These are phyloP conservation scores for Beauveria rudraprayagi DNA, from an alignment of 2,329 filamentous ascomycete species.

Conservation along the genomic window DNA sequence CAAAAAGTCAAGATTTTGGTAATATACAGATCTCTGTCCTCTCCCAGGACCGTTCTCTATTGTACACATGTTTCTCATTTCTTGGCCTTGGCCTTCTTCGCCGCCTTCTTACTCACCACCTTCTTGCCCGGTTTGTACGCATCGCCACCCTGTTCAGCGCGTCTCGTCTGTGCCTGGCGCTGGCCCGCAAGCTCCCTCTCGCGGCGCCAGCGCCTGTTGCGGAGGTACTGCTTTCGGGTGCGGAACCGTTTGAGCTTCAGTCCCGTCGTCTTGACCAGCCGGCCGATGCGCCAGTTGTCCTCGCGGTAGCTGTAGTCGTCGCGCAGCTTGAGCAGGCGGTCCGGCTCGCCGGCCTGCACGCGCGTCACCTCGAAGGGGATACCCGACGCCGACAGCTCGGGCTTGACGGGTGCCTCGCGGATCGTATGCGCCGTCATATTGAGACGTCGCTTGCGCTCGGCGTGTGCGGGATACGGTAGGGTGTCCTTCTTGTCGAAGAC, in stretches of 20 bases:
- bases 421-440: constrained; percentile 57
- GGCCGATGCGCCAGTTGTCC: constrained; percentile 52
- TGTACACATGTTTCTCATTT: constrained; percentile 14
- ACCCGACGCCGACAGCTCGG: constrained; percentile 39
- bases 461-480: constrained; percentile 69
- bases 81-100: constrained; percentile 28
- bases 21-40: constrained; percentile 4
- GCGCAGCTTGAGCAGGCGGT: constrained; percentile 42
- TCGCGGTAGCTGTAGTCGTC: constrained; percentile 52
- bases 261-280: constrained; percentile 43
- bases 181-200: constrained; percentile 35
- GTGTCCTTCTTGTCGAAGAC: constrained; percentile 74
- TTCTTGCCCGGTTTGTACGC: constrained; percentile 22
- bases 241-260: constrained; percentile 41
- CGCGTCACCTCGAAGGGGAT: constrained; percentile 41
- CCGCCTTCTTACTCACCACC: constrained; percentile 25
- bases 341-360: constrained; percentile 31
- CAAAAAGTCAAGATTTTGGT: background rate
- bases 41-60: background rate
- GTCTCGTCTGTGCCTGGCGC: constrained; percentile 29
- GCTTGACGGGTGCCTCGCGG: constrained; percentile 27
- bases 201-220: constrained; percentile 34
- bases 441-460: constrained; percentile 65
- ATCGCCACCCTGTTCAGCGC: constrained; percentile 23
- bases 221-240: constrained; percentile 42